Base-by-base conservation (phyloP, 2,329 filamentous ascomycete genomes). In the Pseudofabraea citricarpa region DNA sequence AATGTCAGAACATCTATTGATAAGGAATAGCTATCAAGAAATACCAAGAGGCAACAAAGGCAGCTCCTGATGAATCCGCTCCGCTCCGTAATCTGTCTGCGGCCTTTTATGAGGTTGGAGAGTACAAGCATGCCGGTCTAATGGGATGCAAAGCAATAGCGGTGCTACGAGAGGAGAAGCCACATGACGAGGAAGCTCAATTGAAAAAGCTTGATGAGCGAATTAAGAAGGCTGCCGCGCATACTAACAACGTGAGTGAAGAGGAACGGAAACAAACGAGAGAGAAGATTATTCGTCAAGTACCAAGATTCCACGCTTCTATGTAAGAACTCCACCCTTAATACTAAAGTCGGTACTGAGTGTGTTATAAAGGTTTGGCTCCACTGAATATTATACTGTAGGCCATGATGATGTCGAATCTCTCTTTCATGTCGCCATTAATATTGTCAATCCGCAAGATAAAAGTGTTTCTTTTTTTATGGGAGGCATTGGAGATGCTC, bases 21-120 rank as follows among this genome's bases (percentile, higher is more conserved):
- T 5, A 31, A 31, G 12, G 16, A n/a, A 13, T 12, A 31, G 27
- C 27, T 5, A 31, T 31, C 27, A 31, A 31, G 27, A 31, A 31
- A 31, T 31, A 31, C 27, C 27, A 31, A 31, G 27, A 31, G 16
- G 27, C 27, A 6, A 16, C 27, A 31, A 31, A 31, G 27, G 13
- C 16, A 12, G 16, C 5, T 6, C 27, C 87, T 1, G 87, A 76
- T 71, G 89, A 84, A 1, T 67, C 23, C 16, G 23, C 24, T 15
- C 42, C 40, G 2, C 33, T 43, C 15, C 32, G 47, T 16, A 50
- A 47, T 20, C 16, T 51, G n/a, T 49, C 49, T 6, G 36, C 44
- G 4, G 36, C 40, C 1, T 32, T 41, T 15, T 44, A 41, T 5
- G 49, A 49, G 26, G 22, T 44, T 2, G 42, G 45, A 4, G 13